Conservation (phyloP, 75 land plant genomes). For the Sequoiadendron giganteum region DNA sequence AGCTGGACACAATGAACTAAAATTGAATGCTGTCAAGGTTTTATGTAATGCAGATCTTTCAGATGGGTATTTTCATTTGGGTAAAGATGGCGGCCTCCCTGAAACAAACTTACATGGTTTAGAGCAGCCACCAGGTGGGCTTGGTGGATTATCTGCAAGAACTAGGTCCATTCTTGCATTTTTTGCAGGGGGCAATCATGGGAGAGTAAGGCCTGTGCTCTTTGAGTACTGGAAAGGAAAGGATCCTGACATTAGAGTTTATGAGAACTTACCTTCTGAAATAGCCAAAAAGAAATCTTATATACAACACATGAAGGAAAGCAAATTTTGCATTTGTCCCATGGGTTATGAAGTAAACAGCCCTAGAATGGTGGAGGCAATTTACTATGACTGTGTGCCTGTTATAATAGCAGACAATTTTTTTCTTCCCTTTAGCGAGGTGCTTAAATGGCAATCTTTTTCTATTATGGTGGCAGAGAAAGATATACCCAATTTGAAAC, state of each 20-base stretch:
- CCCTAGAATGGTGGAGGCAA: constrained; percentile 79
- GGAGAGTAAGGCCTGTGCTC: constrained; percentile 61
- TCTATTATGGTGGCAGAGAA: constrained; percentile 69
- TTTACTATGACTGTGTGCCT: constrained; percentile 84
- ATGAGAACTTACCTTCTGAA: constrained; percentile 30
- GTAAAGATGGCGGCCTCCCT: constrained; percentile 72
- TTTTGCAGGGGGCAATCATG: constrained; percentile 81
- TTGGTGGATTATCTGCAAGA: constrained; percentile 46
- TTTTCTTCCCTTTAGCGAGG: constrained; percentile 85
- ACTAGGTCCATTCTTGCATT: constrained; percentile 70
- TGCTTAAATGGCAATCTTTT: constrained; percentile 75
- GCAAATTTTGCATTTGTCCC: constrained; percentile 83
- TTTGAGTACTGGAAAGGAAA: constrained; percentile 72
- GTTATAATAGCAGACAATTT: constrained; percentile 86
- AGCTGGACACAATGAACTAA: constrained; percentile 31
- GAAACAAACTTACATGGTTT: constrained; percentile 50
- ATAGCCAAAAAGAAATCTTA: constrained; percentile 56
- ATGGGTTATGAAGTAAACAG: constrained; percentile 89
- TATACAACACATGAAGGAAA: constrained; percentile 72
- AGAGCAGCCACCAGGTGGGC: constrained; percentile 36
- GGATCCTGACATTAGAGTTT: constrained; percentile 78
- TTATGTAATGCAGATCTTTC: constrained; percentile 74
- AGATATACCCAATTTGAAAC: constrained; percentile 68
- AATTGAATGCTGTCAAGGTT: constrained; percentile 44
- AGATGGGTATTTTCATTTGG: constrained; percentile 40